Conservation (phyloP, 2,329 filamentous ascomycete genomes). For the Byssothecium circinans region DNA sequence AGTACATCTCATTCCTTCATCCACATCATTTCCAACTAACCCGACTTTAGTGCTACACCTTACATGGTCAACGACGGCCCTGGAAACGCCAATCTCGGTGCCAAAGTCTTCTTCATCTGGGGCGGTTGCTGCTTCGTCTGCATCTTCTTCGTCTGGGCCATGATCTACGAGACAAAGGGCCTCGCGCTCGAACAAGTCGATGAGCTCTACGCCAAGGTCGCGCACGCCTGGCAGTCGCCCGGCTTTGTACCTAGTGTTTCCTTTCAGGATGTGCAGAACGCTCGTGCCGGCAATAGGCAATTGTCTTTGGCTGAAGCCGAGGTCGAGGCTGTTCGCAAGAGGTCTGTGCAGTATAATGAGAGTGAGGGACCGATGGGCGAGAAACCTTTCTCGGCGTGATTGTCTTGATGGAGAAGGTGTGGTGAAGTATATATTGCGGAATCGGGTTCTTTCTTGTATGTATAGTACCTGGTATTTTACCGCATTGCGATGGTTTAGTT, state of each 20-base stretch:
- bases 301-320: constrained; percentile 39
- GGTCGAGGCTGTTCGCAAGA: constrained; percentile 35
- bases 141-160: constrained; percentile 69
- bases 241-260: constrained; percentile 60
- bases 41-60: constrained; percentile 55
- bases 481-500: neutral
- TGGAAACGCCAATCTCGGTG: constrained; percentile 67
- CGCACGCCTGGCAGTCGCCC: constrained; percentile 71
- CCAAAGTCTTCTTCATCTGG: constrained; percentile 61
- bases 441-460: neutral
- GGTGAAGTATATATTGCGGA: neutral
- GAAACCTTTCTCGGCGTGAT: constrained; percentile 1
- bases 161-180: constrained; percentile 78
- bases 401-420: neutral
- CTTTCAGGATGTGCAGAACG: constrained; percentile 42
- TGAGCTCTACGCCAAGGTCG: constrained; percentile 74
- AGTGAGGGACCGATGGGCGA: constrained; percentile 2
- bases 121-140: constrained; percentile 56
- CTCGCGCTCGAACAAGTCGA: constrained; percentile 78
- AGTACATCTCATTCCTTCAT: constrained; percentile 2
- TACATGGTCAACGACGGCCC: constrained; percentile 64
- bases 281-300: constrained; percentile 26
- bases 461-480: neutral
- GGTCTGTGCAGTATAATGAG: constrained; percentile 36
- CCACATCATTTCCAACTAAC: constrained; percentile 1